These are phyloP conservation scores for Flaveria linearis DNA, from an alignment of 129 eudicot genomes.

Conservation along the genomic window DNA sequence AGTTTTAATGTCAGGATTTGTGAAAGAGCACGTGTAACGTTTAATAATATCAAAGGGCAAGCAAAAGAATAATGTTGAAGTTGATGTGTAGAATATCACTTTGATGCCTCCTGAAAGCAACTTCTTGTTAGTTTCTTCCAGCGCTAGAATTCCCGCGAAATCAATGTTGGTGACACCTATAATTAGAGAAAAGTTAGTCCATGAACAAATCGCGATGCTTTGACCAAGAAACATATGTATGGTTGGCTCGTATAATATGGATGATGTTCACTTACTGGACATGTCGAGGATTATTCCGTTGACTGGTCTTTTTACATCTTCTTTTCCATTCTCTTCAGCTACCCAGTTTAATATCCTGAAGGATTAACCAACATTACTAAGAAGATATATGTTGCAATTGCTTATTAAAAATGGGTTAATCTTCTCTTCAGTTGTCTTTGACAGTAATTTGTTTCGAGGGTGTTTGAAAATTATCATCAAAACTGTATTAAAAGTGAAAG, in stretches of 20 bases:
- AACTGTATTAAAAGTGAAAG: too few relatives aligned
- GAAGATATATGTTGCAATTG: not conserved
- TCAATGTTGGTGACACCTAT: slow-evolving; percentile 59
- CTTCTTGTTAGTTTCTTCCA: slow-evolving; percentile 54
- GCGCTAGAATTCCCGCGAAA: slow-evolving; percentile 52
- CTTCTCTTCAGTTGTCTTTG: not conserved
- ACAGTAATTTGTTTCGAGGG: not conserved
- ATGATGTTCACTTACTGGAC: slow-evolving; percentile 51
- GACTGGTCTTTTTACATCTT: slow-evolving; percentile 32
- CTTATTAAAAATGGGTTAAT: not conserved
- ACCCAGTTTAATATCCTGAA: slow-evolving; percentile 52
- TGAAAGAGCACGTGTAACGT: too few relatives aligned
- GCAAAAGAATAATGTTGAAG: slow-evolving; percentile 1
- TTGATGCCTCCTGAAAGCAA: slow-evolving; percentile 46
- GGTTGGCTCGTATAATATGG: not conserved
- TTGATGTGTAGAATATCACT: slow-evolving; percentile 34
- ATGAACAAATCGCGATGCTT: not conserved
- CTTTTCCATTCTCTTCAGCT: slow-evolving; percentile 39
- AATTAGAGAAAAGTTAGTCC: not conserved
- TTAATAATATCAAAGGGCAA: not conserved
- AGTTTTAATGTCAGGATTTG: too few relatives aligned
- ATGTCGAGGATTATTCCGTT: slow-evolving; percentile 57
- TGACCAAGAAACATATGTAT: not conserved
- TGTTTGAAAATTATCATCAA: too few relatives aligned
- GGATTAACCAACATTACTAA: not conserved